These are phyloP conservation scores for Globisporangium recalcitrans DNA, from an alignment of 352 stramenopile species.

Conservation along the genomic window DNA sequence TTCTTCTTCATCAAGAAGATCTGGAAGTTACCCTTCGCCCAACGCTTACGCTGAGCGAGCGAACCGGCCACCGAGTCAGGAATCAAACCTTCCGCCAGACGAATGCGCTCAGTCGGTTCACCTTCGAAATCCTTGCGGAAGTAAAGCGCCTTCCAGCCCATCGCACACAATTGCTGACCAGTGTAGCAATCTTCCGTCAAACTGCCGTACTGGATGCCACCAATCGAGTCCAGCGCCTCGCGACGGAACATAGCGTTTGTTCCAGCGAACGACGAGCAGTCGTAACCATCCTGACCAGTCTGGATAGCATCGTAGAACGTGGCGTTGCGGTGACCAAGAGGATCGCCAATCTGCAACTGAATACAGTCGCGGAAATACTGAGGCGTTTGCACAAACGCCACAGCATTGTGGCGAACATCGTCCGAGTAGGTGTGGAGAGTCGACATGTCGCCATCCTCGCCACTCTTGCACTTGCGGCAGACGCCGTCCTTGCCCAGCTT, in stretches of 20 bases:
- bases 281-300: slow-evolving; percentile 71
- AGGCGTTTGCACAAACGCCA: slow-evolving; percentile 3
- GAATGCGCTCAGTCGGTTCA: slow-evolving; percentile 61
- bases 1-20: slow-evolving; percentile 59
- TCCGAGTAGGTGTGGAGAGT: slow-evolving; percentile 78
- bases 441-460: slow-evolving; percentile 47
- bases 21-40: slow-evolving; percentile 78
- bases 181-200: slow-evolving; percentile 58
- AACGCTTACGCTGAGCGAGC: slow-evolving; percentile 63
- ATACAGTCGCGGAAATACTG: slow-evolving; percentile 74
- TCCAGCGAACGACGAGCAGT: slow-evolving; percentile 65
- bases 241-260: slow-evolving; percentile 77
- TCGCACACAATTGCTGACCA: slow-evolving; percentile 18
- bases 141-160: slow-evolving; percentile 66
- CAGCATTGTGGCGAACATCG: slow-evolving; percentile 32
- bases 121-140: slow-evolving; percentile 76
- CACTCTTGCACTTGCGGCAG: slow-evolving; percentile 75
- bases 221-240: slow-evolving; percentile 65
- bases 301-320: slow-evolving; percentile 70
- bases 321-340: slow-evolving; percentile 61
- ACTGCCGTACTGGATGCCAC: slow-evolving; percentile 62
- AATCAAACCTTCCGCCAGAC: slow-evolving; percentile 55
- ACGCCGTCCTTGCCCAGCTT: slow-evolving; percentile 71
- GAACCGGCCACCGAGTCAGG: slow-evolving; percentile 59
- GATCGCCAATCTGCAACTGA: slow-evolving; percentile 56